Conservation (phyloP, 345 rosid species). For the Murraya koenigii region DNA sequence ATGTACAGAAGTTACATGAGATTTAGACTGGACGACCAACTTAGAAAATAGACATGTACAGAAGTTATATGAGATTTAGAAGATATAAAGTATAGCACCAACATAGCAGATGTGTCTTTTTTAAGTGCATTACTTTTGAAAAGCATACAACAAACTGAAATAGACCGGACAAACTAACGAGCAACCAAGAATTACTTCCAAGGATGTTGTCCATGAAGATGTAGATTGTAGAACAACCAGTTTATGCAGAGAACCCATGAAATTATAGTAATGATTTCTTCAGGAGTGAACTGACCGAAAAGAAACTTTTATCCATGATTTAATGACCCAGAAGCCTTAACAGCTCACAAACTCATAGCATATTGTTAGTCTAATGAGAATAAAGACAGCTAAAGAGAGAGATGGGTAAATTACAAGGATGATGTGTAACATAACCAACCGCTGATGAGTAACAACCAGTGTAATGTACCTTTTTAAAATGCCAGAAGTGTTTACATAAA, state of each 20-base stretch:
- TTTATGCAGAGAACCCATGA: background rate
- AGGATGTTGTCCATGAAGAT: background rate
- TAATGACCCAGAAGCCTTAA: background rate
- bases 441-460: background rate
- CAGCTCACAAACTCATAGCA: background rate
- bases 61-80: background rate
- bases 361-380: background rate
- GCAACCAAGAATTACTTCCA: background rate
- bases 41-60: background rate
- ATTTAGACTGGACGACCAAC: slow-evolving; percentile 14
- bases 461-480: background rate
- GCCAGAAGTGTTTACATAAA: background rate
- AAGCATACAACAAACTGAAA: background rate
- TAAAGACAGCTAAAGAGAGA: background rate
- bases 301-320: background rate
- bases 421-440: background rate
- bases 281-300: background rate
- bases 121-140: background rate
- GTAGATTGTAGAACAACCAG: background rate
- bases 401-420: background rate
- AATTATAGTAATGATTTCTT: background rate
- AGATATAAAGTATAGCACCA: slow-evolving; percentile 4
- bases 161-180: background rate
- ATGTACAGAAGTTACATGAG: background rate
- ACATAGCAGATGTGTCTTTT: background rate